phyloP scores from a whole-genome alignment of 176 grass and related monocot species.

The Eragrostis curvula region DNA sequence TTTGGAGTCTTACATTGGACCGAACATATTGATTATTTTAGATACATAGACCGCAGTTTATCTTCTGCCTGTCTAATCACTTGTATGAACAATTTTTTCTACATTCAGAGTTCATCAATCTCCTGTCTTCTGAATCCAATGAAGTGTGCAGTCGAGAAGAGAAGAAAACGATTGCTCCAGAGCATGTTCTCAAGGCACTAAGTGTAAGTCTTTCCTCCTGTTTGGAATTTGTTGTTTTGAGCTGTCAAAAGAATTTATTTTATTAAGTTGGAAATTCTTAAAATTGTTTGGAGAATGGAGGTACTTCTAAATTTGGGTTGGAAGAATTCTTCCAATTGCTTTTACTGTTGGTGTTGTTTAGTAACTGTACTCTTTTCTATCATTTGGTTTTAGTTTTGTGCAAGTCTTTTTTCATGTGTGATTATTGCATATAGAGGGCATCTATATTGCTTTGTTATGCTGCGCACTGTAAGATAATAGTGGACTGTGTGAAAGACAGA shows the following conservation, averaged over 20 bases:
- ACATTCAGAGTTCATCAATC: slow-evolving; percentile 96
- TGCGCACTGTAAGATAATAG: neutral
- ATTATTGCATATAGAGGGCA: neutral
- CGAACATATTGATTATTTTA: neutral
- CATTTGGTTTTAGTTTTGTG: slow-evolving; percentile 10
- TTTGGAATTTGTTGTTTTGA: neutral
- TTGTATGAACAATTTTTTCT: slow-evolving; percentile 31
- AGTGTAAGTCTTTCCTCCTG: slow-evolving; percentile 52
- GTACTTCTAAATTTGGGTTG: neutral
- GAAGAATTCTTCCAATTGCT: neutral
- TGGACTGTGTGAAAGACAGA: neutral
- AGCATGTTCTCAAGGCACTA: slow-evolving; percentile 98
- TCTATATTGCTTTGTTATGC: neutral
- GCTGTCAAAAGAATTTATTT: neutral
- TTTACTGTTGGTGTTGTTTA: neutral
- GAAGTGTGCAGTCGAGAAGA: slow-evolving; percentile 94
- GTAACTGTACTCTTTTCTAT: neutral
- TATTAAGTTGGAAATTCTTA: neutral
- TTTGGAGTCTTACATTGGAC: neutral
- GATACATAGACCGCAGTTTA: neutral
- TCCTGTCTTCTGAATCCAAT: slow-evolving; percentile 97
- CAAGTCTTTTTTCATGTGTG: neutral
- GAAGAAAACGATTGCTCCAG: slow-evolving; percentile 97
- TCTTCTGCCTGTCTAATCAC: neutral
- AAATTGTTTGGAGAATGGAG: neutral